Evolutionary conservation across 2,329 filamentous ascomycete genomes (phyloP), one percentile per base, ranked within the genome.

Genomic region (Epichloe baconii): DNA sequence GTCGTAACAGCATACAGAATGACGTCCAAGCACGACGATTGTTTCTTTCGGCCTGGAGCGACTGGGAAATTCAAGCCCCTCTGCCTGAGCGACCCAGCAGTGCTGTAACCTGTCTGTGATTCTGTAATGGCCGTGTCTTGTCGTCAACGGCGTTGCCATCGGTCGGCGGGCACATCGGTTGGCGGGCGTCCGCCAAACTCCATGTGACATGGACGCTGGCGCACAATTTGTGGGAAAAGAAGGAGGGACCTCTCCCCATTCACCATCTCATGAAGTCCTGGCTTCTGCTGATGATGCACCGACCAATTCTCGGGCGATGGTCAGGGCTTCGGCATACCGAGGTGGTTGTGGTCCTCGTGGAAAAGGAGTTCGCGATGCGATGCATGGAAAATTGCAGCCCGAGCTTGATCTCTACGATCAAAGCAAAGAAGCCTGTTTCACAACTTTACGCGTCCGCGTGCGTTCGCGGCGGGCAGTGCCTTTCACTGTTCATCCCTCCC

Each of bases 1-100:
- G 69, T 66, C 31, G 64, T 67, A 49, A 71, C 65, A 26, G 63
- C 67, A 53, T 68, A 70, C 38, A 70, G 58, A 26, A 44, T 58
- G 47, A 68, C 64, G 44, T 69, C 63, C 65, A 44, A 71, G 62
- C 8, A 71, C 68, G 36, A 71, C 66, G 37, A 70, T 71, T 5
- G 66, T 70, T 51, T 26, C 65, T 64, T 51, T 68, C 67, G 5
- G 67, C 68, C 23, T 65, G 63, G 44, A 66, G 66, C 44, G 70
- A 67, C 55, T 70, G 68, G 51, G 68, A 62, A 55, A 69, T 10
- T 11, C 26, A 31, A 11, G 26, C 26, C 10, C 3, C 8, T 31
- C 26, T 31, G 26, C 26, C 26, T 11, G 3, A 31, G 7, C 8
- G 26, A 10, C 0, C 26, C 26, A 31, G 3, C 10, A 10, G 26